Evolutionary conservation across 2,329 filamentous ascomycete genomes (phyloP).

Genomic region (Dryadomyces quercivorus): DNA sequence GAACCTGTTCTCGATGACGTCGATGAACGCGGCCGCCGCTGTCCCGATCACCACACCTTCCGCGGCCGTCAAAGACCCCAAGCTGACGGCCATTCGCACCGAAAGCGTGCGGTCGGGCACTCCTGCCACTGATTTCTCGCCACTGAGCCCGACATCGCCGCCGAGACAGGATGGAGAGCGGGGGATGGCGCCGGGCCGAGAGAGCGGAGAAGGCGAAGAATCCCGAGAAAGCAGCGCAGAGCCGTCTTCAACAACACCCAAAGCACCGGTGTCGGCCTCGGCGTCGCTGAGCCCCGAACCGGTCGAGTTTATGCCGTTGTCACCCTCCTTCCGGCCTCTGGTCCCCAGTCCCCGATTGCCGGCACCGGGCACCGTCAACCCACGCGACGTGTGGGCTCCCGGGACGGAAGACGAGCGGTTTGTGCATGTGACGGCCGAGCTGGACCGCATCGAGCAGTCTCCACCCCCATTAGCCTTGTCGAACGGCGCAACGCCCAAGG

Average conservation of each 20-base stretch:
- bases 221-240: too few relatives aligned
- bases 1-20: slow-evolving; percentile 7
- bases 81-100: slow-evolving; percentile 3
- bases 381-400: slow-evolving; percentile 40
- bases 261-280: neutral
- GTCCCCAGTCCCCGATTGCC: slow-evolving; percentile 18
- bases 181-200: neutral
- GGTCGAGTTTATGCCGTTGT: slow-evolving; percentile 7
- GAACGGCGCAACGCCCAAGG: neutral
- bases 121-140: slow-evolving; percentile 8
- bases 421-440: slow-evolving; percentile 21
- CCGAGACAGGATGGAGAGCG: slow-evolving; percentile 1
- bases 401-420: slow-evolving; percentile 23
- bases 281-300: slow-evolving; percentile 10
- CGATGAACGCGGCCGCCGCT: slow-evolving; percentile 3
- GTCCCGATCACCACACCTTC: neutral
- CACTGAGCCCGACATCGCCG: slow-evolving; percentile 13
- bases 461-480: slow-evolving; percentile 10
- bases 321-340: slow-evolving; percentile 8
- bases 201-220: too few relatives aligned
- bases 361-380: slow-evolving; percentile 36
- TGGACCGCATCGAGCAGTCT: slow-evolving; percentile 21
- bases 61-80: neutral
- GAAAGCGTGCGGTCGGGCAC: slow-evolving; percentile 6
- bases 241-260: neutral